Evolutionary conservation across 2,329 filamentous ascomycete genomes (phyloP).

Genomic region (Aspergillus novofumigatus): DNA sequence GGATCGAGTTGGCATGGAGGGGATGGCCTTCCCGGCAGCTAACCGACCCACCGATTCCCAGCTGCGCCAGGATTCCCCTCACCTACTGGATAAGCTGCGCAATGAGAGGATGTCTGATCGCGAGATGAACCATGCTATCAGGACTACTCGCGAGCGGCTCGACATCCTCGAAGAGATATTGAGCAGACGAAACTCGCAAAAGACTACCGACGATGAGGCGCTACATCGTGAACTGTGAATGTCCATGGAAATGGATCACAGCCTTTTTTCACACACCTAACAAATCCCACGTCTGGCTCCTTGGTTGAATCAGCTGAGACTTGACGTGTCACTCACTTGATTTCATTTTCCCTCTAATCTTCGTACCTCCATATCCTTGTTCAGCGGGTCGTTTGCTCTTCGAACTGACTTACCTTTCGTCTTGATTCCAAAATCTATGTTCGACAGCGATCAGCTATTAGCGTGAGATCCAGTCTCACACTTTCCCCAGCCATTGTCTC

Average conservation of each 20-base stretch:
- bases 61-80: conserved; percentile 39
- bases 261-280: not conserved
- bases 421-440: not conserved
- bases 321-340: conserved; percentile 1
- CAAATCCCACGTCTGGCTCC: not conserved
- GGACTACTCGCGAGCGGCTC: conserved; percentile 81
- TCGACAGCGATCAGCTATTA: not conserved
- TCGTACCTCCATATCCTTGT: not conserved
- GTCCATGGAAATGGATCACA: not conserved
- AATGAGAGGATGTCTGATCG: conserved; percentile 67
- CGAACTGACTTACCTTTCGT: not conserved
- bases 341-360: not conserved
- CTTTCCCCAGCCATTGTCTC: conserved; percentile 1
- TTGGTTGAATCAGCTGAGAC: not conserved
- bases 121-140: conserved; percentile 75
- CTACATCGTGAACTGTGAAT: conserved; percentile 23
- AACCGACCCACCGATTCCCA: conserved; percentile 30
- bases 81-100: conserved; percentile 47
- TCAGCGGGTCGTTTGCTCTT: not conserved
- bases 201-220: conserved; percentile 13
- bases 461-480: not conserved
- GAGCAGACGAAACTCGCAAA: conserved; percentile 49
- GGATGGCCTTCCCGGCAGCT: conserved; percentile 36
- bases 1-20: conserved; percentile 72
- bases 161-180: conserved; percentile 71